phyloP scores from a whole-genome alignment of 2,329 filamentous ascomycete species.

The Pestalotiopsis sp. region DNA sequence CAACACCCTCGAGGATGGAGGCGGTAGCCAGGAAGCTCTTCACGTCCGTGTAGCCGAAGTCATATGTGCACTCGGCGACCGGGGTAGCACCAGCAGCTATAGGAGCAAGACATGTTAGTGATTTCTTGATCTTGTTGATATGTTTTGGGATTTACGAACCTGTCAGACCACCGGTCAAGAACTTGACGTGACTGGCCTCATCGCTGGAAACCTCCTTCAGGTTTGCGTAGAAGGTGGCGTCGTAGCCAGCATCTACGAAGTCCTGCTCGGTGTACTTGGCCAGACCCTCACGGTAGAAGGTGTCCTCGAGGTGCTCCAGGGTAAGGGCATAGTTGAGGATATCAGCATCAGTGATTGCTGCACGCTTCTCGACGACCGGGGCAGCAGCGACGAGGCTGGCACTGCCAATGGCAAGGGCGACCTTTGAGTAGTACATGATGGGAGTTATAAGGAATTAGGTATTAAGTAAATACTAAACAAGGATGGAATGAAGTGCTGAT shows the following conservation, averaged over 20 bases:
- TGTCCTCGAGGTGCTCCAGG: slow-evolving; percentile 59
- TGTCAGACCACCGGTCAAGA: slow-evolving; percentile 46
- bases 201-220: slow-evolving; percentile 56
- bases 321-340: slow-evolving; percentile 49
- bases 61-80: slow-evolving; percentile 55
- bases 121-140: background rate
- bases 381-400: slow-evolving; percentile 8
- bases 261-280: slow-evolving; percentile 53
- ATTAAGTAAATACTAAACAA: background rate
- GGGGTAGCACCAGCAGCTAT: slow-evolving; percentile 41
- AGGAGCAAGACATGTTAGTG: background rate
- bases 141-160: background rate
- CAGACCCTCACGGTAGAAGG: slow-evolving; percentile 63
- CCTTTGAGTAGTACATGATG: slow-evolving; percentile 5
- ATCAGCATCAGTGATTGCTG: slow-evolving; percentile 8
- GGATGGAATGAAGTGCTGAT: background rate
- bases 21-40: slow-evolving; percentile 52
- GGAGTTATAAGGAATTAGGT: background rate
- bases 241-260: slow-evolving; percentile 53
- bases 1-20: slow-evolving; percentile 56
- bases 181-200: slow-evolving; percentile 40
- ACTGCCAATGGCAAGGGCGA: background rate
- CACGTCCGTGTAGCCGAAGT: slow-evolving; percentile 49
- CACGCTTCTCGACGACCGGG: slow-evolving; percentile 3
- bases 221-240: slow-evolving; percentile 55